Base-by-base conservation (phyloP, 129 eudicot genomes). In the Saposhnikovia divaricata region DNA sequence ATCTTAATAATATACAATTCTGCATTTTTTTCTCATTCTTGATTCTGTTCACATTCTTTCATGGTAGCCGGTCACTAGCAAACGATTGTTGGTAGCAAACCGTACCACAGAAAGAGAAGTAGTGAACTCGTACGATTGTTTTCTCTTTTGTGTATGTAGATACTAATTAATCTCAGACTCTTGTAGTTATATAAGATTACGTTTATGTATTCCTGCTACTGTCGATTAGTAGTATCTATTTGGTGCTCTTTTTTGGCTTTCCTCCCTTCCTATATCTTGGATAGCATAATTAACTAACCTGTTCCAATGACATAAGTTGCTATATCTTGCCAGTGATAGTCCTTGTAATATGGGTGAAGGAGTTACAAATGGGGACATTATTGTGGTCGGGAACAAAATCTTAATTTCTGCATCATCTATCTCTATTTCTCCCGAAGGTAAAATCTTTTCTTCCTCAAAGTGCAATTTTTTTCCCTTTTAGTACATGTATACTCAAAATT, bases 391-490 rank as follows among this genome's bases (percentile, higher is more conserved):
- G 77, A 82, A 85, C 53, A 89, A 79, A 83, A 61, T 86, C 55
- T 83, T 89, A 21, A 85, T 85, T 79, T 87, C 89, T 34, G 65
- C 84, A 86, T 72, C 93, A 7, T 86, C 92, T 10, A 77, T 89
- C 48, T 80, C 92, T n/a, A 84, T 89, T 80, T 89, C 90, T 38
- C 74, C 87, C 27, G 83, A 89, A 83, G 97, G 97, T 89, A 86
- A 79, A 42, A 27, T 73, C 46, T n/a, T 38, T 38, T 31, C 42
- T 73, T 61, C 19, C 63, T 4, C 4, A 13, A 5, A 16, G 44
- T 71, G 47, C 14, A 42, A 69, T 21, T 13, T 68, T 23, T 6
- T 39, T 5, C 48, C 66, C 46, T 18, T 6, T 10, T 10, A 4
- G 15, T n/a, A 31, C 14, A 69, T 48, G 28, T 72, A 53, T 15